Conservation (phyloP, 768 basidiomycete species). For the Scleroderma bovista region DNA sequence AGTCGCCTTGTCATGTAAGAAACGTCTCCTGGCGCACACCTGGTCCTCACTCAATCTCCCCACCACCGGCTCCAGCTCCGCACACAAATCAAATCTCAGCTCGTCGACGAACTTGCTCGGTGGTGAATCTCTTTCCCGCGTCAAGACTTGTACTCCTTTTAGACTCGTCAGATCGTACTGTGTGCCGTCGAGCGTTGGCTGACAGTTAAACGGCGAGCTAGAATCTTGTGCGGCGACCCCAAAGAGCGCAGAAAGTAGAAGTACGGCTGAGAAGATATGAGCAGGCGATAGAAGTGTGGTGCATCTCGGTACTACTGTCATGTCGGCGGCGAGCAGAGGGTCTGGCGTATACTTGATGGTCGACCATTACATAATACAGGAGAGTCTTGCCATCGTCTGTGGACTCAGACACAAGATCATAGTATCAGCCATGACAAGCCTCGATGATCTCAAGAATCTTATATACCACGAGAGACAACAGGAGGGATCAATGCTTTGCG, state of each 20-base stretch:
- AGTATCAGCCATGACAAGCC: constrained; percentile 44
- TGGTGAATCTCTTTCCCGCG: constrained; percentile 50
- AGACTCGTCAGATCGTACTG: constrained; percentile 61
- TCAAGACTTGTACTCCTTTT: constrained; percentile 44
- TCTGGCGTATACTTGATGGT: not conserved
- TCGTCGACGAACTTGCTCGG: constrained; percentile 59
- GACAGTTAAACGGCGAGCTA: constrained; percentile 46
- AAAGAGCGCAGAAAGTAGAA: constrained; percentile 16
- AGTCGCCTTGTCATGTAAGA: not conserved
- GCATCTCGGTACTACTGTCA: not conserved
- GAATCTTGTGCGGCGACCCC: constrained; percentile 31
- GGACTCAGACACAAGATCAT: constrained; percentile 2
- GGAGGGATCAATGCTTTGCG: constrained; percentile 76
- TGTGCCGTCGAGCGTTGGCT: constrained; percentile 31
- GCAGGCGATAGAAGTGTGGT: not conserved
- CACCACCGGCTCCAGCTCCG: constrained; percentile 44
- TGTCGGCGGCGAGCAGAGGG: constrained; percentile 5
- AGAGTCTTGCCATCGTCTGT: constrained; percentile 7
- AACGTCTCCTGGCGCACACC: constrained; percentile 37
- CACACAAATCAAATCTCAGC: constrained; percentile 65
- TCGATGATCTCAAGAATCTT: constrained; percentile 45
- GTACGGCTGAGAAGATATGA: constrained; percentile 7
- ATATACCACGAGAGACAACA: constrained; percentile 83
- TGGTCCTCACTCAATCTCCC: constrained; percentile 55
- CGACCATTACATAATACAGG: not conserved